These are phyloP conservation scores for Gracilaria domingensis DNA, from an alignment of 23 red algal species.

Conservation along the genomic window DNA sequence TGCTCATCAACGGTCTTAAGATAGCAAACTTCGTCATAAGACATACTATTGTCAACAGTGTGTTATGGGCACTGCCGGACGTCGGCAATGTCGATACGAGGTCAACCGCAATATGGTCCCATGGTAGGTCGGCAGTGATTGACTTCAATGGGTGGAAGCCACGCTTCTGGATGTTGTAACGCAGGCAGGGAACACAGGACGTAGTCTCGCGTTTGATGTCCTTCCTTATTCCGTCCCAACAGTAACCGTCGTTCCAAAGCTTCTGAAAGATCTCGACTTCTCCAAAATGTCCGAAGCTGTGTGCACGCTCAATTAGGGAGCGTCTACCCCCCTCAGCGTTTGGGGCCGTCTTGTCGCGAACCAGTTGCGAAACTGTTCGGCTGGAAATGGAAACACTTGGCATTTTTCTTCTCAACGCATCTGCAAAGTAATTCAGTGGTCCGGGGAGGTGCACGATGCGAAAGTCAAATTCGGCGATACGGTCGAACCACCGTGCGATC, in stretches of 20 bases:
- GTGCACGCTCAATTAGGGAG: not conserved
- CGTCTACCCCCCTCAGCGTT: not conserved
- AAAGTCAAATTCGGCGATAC: not conserved
- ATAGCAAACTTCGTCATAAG: slow-evolving; percentile 31
- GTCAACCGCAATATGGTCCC: not conserved
- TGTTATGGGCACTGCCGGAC: not conserved
- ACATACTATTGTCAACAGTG: not conserved
- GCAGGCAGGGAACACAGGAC: too few relatives aligned
- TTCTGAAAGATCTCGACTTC: not conserved
- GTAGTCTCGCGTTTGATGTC: not conserved
- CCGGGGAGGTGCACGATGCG: not conserved
- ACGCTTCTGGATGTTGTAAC: not conserved
- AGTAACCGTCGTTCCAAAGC: not conserved
- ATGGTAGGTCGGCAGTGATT: not conserved
- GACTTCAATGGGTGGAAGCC: not conserved
- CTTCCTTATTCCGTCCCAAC: not conserved
- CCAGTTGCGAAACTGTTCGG: not conserved
- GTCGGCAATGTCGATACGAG: not conserved
- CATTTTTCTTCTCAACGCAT: not conserved
- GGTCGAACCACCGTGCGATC: slow-evolving; percentile 13
- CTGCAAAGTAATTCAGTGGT: not conserved
- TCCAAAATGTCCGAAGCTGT: not conserved
- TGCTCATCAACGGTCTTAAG: not conserved
- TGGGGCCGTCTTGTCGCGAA: not conserved
- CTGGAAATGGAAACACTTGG: not conserved